These are phyloP conservation scores for Vigna mungo DNA, from an alignment of 306 rosid species.

Conservation along the genomic window DNA sequence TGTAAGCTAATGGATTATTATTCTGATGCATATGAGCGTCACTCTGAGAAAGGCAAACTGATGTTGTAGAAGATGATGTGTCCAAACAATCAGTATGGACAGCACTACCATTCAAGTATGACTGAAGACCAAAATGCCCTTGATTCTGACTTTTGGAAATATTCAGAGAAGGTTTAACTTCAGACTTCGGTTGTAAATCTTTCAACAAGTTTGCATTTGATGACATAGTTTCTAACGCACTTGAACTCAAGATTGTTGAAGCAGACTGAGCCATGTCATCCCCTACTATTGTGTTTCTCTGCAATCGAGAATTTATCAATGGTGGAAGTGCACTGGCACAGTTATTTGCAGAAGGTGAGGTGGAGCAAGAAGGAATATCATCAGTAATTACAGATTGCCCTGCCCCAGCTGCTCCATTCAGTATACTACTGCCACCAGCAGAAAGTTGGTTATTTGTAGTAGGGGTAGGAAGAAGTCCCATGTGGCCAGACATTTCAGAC, in stretches of 20 bases:
- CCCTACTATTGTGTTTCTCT: conserved; percentile 54
- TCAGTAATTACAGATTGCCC: conserved; percentile 86
- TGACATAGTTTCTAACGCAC: conserved; percentile 64
- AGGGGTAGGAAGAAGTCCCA: conserved; percentile 55
- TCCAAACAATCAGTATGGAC: conserved; percentile 87
- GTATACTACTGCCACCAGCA: conserved; percentile 55
- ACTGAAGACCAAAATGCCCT: conserved; percentile 64
- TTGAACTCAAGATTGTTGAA: conserved; percentile 62
- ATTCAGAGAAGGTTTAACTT: conserved; percentile 76
- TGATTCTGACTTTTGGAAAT: conserved; percentile 73
- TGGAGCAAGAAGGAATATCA: conserved; percentile 90
- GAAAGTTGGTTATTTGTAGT: conserved; percentile 61
- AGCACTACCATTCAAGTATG: conserved; percentile 58
- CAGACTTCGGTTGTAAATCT: conserved; percentile 70
- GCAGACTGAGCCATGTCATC: conserved; percentile 90
- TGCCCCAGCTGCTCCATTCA: conserved; percentile 62
- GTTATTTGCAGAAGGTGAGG: conserved; percentile 94
- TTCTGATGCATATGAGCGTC: conserved; percentile 74
- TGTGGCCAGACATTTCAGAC: conserved; percentile 62
- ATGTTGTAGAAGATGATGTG: conserved; percentile 92
- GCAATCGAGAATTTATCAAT: conserved; percentile 54
- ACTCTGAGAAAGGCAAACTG: conserved; percentile 84
- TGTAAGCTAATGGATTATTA: conserved; percentile 66
- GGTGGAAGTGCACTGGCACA: conserved; percentile 64
- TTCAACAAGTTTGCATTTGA: conserved; percentile 63